Evolutionary conservation across 1,284 basidiomycete species (phyloP).

Genomic region (Sanghuangporus baumii): DNA sequence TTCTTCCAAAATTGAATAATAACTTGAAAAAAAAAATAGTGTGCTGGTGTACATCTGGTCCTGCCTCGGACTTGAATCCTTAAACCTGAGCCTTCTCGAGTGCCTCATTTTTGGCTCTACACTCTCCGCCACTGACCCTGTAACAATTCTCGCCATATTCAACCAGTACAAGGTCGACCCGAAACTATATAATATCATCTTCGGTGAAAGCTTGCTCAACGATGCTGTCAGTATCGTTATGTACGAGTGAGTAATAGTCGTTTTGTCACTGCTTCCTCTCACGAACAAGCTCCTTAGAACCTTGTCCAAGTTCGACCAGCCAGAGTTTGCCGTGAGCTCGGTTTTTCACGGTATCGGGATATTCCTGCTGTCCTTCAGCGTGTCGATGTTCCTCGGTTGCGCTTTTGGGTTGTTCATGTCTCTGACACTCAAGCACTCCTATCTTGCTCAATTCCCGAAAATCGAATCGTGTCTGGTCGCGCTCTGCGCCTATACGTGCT

Average conservation of each 20-base stretch:
- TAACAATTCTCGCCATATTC: constrained; percentile 98
- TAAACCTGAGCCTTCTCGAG: constrained; percentile 79
- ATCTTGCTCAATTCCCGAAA: constrained; percentile 79
- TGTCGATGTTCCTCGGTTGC: constrained; percentile 92
- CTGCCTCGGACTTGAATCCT: constrained; percentile 82
- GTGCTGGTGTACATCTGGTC: constrained; percentile 96
- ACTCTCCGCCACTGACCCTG: constrained; percentile 95
- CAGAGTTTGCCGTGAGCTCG: constrained; percentile 82
- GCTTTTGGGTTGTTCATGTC: constrained; percentile 88
- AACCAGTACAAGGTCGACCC: constrained; percentile 99
- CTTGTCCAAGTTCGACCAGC: constrained; percentile 86
- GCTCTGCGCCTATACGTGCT: constrained; percentile 93
- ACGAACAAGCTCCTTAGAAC: constrained; percentile 49
- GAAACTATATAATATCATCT: constrained; percentile 96
- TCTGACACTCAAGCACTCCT: constrained; percentile 92
- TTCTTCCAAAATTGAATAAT: neutral
- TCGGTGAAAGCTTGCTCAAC: constrained; percentile 95
- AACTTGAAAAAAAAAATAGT: constrained; percentile 50
- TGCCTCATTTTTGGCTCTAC: constrained; percentile 97
- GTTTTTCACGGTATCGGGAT: constrained; percentile 95
- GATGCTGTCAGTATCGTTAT: constrained; percentile 99
- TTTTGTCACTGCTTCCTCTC: neutral
- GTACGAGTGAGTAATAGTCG: constrained; percentile 83
- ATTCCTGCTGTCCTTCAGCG: constrained; percentile 92
- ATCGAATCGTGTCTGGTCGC: constrained; percentile 95